Base-by-base conservation (phyloP, 2,329 filamentous ascomycete genomes). In the Colletotrichum phormii region DNA sequence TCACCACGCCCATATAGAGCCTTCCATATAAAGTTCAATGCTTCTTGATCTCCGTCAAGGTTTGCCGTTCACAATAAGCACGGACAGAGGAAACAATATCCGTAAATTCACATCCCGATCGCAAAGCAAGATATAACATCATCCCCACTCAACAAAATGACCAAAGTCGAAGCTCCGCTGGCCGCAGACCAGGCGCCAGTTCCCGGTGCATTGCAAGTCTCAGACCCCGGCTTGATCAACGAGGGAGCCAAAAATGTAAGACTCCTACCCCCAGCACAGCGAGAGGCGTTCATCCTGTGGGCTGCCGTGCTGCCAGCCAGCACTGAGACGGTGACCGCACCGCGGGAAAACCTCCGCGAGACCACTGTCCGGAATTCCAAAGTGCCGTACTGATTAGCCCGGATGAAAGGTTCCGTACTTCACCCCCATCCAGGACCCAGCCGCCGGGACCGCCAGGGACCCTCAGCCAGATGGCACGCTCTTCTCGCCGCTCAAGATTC, bases 341-440 rank as follows among this genome's bases (percentile, higher is more conserved):
- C 18, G 54, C n/a, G 29, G 29, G 8, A 35, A 33, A n/a, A n/a
- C 7, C 57, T 22, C 57, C n/a, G n/a, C 8, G 29, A 42, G 15
- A 18, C 15, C 37, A 42, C 37, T 18, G 37, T 18, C 37, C 5
- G 5, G 3, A 26, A n/a, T 15, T 51, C 33, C 8, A 18, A 9
- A 13, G 18, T 11, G 22, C 7, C 15, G 29, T 26, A 22, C 62
- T 64, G 51, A 29, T 42, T 26, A 8, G 26, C 46, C 63, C 53
- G 59, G 24, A 37, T n/a, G 26, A 70, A 59, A 73, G 67, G 42
- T 73, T 65, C 83, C 86, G 37, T 89, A 84, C 79, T 89, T 84
- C 79, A 88, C 86, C 0, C 86, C 87, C 1, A 82, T 80, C n/a
- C 87, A 89, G 76, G 74, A 78, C 11, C 85, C 86, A 4, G 81